Conservation (phyloP, 2,329 filamentous ascomycete genomes). For the Cordyceps pruinosa region DNA sequence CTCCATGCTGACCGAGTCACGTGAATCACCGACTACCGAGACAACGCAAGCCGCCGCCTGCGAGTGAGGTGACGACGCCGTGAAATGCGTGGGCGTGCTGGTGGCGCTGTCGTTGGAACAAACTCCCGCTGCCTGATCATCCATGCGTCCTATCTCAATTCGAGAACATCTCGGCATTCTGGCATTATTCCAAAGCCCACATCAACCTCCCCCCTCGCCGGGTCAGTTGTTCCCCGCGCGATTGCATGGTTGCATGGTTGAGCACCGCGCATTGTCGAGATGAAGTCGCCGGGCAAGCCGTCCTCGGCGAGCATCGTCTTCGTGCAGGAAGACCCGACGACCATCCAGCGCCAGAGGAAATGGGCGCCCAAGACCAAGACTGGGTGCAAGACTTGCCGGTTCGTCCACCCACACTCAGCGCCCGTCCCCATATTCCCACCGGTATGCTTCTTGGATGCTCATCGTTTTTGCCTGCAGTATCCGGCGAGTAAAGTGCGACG, state of each 20-base stretch:
- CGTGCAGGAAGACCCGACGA: constrained; percentile 6
- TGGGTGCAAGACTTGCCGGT: constrained; percentile 11
- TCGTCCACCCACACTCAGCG: neutral
- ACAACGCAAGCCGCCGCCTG: neutral
- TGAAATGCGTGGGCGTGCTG: neutral
- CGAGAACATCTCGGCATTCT: neutral
- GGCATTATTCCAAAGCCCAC: no score
- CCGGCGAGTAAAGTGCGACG: constrained; percentile 7
- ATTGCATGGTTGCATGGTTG: neutral
- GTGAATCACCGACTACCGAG: neutral
- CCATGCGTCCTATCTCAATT: neutral
- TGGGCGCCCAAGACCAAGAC: constrained; percentile 10
- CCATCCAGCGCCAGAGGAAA: neutral
- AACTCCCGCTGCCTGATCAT: neutral
- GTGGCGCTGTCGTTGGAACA: neutral
- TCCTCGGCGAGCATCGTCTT: neutral
- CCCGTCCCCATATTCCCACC: neutral
- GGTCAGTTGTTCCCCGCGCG: no score
- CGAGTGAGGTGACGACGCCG: neutral
- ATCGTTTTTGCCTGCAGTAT: neutral
- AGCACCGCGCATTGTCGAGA: neutral
- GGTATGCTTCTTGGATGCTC: neutral
- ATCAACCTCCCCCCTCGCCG: no score
- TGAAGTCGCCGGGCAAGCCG: constrained; percentile 2
- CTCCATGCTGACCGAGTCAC: neutral